phyloP scores from a whole-genome alignment of 2,329 filamentous ascomycete species.

The Fusarium keratoplasticum region DNA sequence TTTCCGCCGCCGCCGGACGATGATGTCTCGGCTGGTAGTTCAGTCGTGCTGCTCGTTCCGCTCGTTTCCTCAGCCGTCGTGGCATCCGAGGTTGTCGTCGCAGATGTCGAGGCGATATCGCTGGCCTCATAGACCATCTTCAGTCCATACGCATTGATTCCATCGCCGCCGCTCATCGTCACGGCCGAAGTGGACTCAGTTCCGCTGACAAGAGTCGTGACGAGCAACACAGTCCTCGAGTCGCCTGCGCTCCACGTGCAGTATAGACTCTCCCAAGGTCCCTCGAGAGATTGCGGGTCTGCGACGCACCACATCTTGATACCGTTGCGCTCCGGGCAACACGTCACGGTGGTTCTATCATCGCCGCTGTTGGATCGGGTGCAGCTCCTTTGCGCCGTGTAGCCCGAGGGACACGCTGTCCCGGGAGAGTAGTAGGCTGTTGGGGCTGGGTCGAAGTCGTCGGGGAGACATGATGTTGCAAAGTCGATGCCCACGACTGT shows the following conservation, averaged over 20 bases:
- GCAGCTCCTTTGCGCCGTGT: slow-evolving; percentile 43
- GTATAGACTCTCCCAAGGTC: slow-evolving; percentile 43
- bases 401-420: slow-evolving; percentile 48
- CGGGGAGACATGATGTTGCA: slow-evolving; percentile 44
- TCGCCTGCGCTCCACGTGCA: slow-evolving; percentile 50
- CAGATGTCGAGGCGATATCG: slow-evolving; percentile 36
- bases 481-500: slow-evolving; percentile 41
- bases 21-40: not conserved
- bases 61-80: not conserved
- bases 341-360: slow-evolving; percentile 50
- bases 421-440: slow-evolving; percentile 48
- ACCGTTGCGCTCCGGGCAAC: slow-evolving; percentile 46
- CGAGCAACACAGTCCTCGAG: slow-evolving; percentile 33
- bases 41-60: not conserved
- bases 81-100: slow-evolving; percentile 6
- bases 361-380: slow-evolving; percentile 40
- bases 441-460: slow-evolving; percentile 40
- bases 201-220: slow-evolving; percentile 41
- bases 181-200: slow-evolving; percentile 34
- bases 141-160: slow-evolving; percentile 50
- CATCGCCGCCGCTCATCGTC: slow-evolving; percentile 39
- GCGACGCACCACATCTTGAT: slow-evolving; percentile 47
- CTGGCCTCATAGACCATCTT: slow-evolving; percentile 51
- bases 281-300: slow-evolving; percentile 36
- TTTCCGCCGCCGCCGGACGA: not conserved